These are phyloP conservation scores for Candida orba DNA, from an alignment of 805 yeast genomes.

Conservation along the genomic window DNA sequence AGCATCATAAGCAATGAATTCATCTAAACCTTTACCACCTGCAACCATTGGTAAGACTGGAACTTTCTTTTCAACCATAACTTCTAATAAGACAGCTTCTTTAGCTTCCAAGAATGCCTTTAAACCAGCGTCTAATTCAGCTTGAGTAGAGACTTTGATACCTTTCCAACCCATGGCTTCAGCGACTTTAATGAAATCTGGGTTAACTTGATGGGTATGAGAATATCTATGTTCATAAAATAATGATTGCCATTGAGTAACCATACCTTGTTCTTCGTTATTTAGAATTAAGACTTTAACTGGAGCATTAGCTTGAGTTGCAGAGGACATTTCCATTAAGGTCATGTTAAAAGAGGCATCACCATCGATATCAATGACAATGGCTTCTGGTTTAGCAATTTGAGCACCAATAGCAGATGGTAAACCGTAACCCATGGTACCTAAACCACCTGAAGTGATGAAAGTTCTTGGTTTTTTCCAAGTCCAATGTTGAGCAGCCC, in stretches of 20 bases:
- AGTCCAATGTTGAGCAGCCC: conserved; percentile 98
- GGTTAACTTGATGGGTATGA: conserved; percentile 96
- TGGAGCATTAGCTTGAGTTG: conserved; percentile 89
- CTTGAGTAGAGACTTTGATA: conserved; percentile 62
- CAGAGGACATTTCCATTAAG: conserved; percentile 83
- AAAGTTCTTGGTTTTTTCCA: conserved; percentile 91
- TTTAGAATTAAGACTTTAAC: conserved; percentile 84
- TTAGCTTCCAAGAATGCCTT: conserved; percentile 63
- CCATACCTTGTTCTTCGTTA: conserved; percentile 99
- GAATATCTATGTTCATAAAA: conserved; percentile 96
- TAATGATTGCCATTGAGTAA: conserved; percentile 97
- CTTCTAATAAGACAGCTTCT: conserved; percentile 85
- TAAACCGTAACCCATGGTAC: conserved; percentile 97
- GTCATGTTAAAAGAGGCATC: conserved; percentile 99
- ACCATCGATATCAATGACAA: conserved; percentile 96
- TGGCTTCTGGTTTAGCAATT: conserved; percentile 88
- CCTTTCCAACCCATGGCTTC: conserved; percentile 92
- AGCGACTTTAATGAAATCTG: conserved; percentile 87
- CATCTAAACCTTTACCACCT: conserved; percentile 90
- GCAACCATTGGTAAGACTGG: conserved; percentile 99
- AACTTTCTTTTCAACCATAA: conserved; percentile 77
- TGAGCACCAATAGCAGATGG: conserved; percentile 99
- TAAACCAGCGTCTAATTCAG: conserved; percentile 51
- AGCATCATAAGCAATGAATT: conserved; percentile 82
- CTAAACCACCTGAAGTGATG: conserved; percentile 98